Conservation (phyloP, 1,284 basidiomycete genomes). For the Tilletia setariae region DNA sequence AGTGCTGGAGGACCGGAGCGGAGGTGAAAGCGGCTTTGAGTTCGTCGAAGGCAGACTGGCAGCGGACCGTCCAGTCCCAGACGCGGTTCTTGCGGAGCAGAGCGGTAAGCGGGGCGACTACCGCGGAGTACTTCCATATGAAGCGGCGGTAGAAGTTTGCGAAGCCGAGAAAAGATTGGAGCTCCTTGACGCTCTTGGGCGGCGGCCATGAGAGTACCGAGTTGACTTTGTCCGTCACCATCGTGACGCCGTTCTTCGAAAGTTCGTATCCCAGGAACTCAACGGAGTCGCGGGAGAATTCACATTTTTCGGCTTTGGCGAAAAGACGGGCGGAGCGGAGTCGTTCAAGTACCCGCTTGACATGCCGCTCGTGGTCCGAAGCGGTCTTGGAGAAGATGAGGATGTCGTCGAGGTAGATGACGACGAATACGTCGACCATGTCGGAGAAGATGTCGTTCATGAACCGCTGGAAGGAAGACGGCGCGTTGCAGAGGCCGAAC, state of each 20-base stretch:
- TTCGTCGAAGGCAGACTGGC: constrained; percentile 54
- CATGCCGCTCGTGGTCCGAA: too few species aligned
- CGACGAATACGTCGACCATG: too few species aligned
- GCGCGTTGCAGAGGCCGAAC: too few species aligned
- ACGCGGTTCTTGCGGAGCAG: constrained; percentile 19
- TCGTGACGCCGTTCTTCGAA: constrained; percentile 46
- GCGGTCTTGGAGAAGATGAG: too few species aligned
- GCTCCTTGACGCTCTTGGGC: constrained; percentile 44
- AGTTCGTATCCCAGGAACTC: constrained; percentile 59
- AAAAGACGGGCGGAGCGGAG: too few species aligned
- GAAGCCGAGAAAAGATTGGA: constrained; percentile 54
- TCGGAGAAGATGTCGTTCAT: too few species aligned
- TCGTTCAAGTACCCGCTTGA: too few species aligned
- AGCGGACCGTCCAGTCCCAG: constrained; percentile 32
- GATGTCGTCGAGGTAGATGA: too few species aligned
- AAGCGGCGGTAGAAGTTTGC: constrained; percentile 58
- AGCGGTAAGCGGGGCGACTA: constrained; percentile 51
- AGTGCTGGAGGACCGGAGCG: constrained; percentile 53
- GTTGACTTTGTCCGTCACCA: constrained; percentile 57
- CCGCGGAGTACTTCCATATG: too few species aligned
- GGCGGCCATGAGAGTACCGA: constrained; percentile 56
- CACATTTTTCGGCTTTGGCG: too few species aligned
- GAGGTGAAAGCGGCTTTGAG: constrained; percentile 53
- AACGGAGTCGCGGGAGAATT: constrained; percentile 27
- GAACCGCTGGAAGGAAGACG: too few species aligned